Conservation (phyloP, 306 rosid genomes). For the Quercus rubra region DNA sequence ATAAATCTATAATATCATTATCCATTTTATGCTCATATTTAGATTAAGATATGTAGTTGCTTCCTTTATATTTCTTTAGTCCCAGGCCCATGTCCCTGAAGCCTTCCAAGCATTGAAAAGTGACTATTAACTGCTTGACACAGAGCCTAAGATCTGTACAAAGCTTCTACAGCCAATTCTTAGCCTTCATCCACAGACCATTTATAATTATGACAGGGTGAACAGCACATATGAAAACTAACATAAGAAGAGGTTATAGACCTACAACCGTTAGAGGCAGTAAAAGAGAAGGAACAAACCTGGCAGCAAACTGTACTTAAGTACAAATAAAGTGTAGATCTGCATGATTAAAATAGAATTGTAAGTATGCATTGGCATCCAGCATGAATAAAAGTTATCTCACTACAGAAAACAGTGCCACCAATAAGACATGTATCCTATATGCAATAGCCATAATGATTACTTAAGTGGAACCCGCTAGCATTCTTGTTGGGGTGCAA, state of each 20-base stretch:
- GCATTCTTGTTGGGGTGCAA: background rate
- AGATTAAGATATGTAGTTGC: background rate
- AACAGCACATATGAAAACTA: background rate
- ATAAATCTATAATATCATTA: background rate
- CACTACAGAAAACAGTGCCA: background rate
- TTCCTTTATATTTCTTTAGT: background rate
- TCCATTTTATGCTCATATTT: background rate
- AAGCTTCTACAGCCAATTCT: background rate
- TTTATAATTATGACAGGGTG: background rate
- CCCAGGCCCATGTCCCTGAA: background rate
- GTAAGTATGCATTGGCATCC: background rate
- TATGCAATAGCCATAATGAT: background rate
- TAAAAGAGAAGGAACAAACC: constrained; percentile 30
- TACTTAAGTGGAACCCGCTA: background rate
- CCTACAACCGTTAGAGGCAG: background rate
- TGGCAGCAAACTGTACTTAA: constrained; percentile 49
- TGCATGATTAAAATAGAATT: constrained; percentile 37
- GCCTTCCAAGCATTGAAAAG: constrained; percentile 1
- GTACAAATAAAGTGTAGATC: constrained; percentile 51
- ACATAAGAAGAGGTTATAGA: background rate
- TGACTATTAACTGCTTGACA: background rate
- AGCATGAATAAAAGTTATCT: background rate
- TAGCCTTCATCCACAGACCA: constrained; percentile 1
- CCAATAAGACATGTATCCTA: background rate
- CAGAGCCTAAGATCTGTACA: background rate